Conservation (phyloP, 352 stramenopile genomes). For the Pythium plurisporium region DNA sequence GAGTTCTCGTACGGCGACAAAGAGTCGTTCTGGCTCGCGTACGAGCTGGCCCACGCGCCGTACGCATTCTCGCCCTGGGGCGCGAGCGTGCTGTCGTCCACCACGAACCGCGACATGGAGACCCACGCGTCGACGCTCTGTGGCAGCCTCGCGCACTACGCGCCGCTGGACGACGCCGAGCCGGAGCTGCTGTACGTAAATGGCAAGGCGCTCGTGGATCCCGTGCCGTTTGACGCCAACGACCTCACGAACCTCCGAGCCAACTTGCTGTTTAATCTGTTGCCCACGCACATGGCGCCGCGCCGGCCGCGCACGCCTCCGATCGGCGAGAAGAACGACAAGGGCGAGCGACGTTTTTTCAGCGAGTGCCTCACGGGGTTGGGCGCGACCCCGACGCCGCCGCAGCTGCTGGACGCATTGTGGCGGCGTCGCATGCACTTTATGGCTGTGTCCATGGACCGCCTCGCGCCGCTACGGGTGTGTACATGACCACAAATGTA, state of each 20-base stretch:
- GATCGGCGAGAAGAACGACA: slow-evolving; percentile 2
- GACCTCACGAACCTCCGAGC: slow-evolving; percentile 23
- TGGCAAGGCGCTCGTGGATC: slow-evolving; percentile 46
- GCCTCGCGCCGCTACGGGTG: neutral
- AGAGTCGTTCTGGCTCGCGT: slow-evolving; percentile 73
- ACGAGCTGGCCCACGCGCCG: slow-evolving; percentile 44
- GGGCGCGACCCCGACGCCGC: slow-evolving; percentile 28
- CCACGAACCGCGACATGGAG: slow-evolving; percentile 49
- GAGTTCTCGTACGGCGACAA: slow-evolving; percentile 72
- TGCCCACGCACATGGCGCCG: slow-evolving; percentile 46
- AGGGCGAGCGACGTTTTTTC: slow-evolving; percentile 26
- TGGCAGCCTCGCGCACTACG: slow-evolving; percentile 57
- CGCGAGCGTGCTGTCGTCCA: slow-evolving; percentile 46
- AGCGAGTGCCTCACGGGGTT: slow-evolving; percentile 44
- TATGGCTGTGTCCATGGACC: slow-evolving; percentile 33
- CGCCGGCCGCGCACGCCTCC: slow-evolving; percentile 26
- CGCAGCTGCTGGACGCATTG: slow-evolving; percentile 23
- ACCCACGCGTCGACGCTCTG: slow-evolving; percentile 55
- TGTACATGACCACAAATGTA: slow-evolving; percentile 5
- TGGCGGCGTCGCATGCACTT: slow-evolving; percentile 36
- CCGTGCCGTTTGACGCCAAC: slow-evolving; percentile 35
- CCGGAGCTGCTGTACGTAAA: slow-evolving; percentile 57
- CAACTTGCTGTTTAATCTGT: slow-evolving; percentile 38
- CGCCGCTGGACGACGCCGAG: slow-evolving; percentile 22
- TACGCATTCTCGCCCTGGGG: slow-evolving; percentile 75